Percentiles rank a stretch among this genome's conserved stretches.
Conservation (phyloP, 164 flowering plant species). For the Sedum album region DNA sequence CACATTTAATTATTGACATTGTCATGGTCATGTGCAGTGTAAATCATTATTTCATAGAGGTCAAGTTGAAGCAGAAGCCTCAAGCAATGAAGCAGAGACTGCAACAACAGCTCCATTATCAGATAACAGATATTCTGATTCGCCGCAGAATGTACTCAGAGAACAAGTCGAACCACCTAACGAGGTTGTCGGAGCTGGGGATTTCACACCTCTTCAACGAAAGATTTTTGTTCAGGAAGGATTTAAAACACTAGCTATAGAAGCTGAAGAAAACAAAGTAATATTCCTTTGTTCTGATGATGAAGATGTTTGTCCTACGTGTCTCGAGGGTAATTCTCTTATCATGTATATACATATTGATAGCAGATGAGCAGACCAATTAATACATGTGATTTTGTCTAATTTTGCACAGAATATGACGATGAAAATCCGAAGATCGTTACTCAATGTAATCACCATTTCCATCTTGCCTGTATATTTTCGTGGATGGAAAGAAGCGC, state of each 20-base stretch:
- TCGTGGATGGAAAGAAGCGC: neutral
- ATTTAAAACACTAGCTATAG: neutral
- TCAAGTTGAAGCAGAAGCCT: neutral
- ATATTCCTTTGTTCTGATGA: neutral
- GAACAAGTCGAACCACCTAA: neutral
- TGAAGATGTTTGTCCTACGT: slow-evolving; percentile 1
- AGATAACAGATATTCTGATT: neutral
- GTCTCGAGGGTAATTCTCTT: neutral
- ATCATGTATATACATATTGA: no score
- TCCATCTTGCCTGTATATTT: neutral
- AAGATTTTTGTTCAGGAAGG: neutral
- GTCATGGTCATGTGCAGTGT: neutral
- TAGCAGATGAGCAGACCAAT: no score
- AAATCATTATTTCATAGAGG: neutral
- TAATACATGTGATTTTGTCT: neutral
- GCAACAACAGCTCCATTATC: neutral
- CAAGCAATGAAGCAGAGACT: neutral
- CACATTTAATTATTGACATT: neutral
- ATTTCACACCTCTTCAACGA: neutral
- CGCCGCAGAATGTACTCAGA: neutral
- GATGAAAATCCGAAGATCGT: slow-evolving; percentile 4
- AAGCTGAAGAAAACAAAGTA: neutral
- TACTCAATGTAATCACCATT: neutral
- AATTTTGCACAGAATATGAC: neutral
- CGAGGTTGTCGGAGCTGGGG: neutral